phyloP scores from a whole-genome alignment of 768 basidiomycete species.

The Fistulinella prunicolor region DNA sequence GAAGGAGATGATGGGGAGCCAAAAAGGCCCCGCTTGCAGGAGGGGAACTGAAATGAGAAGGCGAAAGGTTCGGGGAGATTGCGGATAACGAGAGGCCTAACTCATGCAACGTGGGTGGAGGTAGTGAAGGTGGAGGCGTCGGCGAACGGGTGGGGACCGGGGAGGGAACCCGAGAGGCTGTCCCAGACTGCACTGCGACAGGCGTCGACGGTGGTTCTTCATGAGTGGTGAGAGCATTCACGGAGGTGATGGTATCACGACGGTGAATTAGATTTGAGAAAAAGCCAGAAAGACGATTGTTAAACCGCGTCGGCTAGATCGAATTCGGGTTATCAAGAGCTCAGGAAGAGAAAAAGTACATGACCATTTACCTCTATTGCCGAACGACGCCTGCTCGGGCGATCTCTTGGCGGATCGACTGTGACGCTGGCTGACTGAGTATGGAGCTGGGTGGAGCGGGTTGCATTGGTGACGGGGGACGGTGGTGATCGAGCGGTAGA shows the following conservation, averaged over 20 bases:
- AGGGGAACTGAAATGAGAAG: constrained; percentile 74
- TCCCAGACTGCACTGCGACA: constrained; percentile 30
- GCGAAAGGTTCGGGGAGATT: constrained; percentile 64
- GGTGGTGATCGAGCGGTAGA: constrained; percentile 33
- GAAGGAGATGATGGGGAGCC: constrained; percentile 74
- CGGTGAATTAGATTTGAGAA: constrained; percentile 76
- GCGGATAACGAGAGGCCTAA: constrained; percentile 71
- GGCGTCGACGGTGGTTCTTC: constrained; percentile 33
- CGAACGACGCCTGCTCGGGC: constrained; percentile 48
- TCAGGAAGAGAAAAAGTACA: constrained; percentile 3
- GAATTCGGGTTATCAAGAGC: constrained; percentile 8
- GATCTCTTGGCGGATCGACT: constrained; percentile 31
- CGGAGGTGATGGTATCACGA: constrained; percentile 44
- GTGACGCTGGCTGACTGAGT: constrained; percentile 16
- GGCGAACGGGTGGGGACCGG: constrained; percentile 50
- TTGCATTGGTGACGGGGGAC: not conserved
- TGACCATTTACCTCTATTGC: constrained; percentile 50
- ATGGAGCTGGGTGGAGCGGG: constrained; percentile 1
- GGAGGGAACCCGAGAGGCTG: constrained; percentile 52
- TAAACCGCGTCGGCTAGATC: constrained; percentile 49
- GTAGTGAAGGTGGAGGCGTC: constrained; percentile 71
- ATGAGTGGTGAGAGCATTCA: constrained; percentile 30
- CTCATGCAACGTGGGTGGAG: constrained; percentile 69
- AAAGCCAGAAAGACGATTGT: constrained; percentile 83
- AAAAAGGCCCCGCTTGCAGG: constrained; percentile 79